phyloP scores from a whole-genome alignment of 768 basidiomycete species.

The Kwoniella dejecticola region DNA sequence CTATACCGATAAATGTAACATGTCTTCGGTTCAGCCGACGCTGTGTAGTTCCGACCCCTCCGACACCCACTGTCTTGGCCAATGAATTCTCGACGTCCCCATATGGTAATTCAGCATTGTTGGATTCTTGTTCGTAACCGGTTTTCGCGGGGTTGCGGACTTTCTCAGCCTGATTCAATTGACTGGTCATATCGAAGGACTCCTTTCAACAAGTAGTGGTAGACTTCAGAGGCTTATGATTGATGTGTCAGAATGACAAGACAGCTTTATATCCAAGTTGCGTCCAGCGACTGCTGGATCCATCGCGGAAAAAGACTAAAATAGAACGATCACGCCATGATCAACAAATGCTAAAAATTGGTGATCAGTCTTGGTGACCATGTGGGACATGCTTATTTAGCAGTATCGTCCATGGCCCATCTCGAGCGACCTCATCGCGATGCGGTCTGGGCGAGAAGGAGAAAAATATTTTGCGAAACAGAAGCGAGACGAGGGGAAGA shows the following conservation, averaged over 20 bases:
- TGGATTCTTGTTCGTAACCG: not conserved
- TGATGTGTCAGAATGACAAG: too few species aligned
- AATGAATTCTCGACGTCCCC: not conserved
- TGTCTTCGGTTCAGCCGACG: constrained; percentile 7
- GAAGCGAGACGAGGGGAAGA: too few species aligned
- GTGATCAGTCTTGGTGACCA: too few species aligned
- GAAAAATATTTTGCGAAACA: too few species aligned
- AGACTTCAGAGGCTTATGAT: too few species aligned
- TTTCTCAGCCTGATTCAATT: not conserved
- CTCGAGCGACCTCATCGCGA: too few species aligned
- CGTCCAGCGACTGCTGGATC: not conserved
- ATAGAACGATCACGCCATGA: not conserved
- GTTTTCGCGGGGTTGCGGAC: not conserved
- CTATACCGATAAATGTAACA: constrained; percentile 34
- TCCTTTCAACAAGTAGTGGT: too few species aligned
- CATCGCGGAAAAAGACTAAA: not conserved
- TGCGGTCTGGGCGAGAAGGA: too few species aligned
- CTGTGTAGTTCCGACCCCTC: constrained; percentile 8
- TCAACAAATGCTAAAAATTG: not conserved
- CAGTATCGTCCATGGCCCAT: too few species aligned
- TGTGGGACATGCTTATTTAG: too few species aligned
- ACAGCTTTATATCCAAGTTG: too few species aligned
- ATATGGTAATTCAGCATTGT: not conserved
- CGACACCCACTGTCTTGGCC: not conserved
- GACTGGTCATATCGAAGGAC: not conserved